These are phyloP conservation scores for Jamesozyma gamospora DNA, from an alignment of 805 yeast genomes.

Conservation along the genomic window DNA sequence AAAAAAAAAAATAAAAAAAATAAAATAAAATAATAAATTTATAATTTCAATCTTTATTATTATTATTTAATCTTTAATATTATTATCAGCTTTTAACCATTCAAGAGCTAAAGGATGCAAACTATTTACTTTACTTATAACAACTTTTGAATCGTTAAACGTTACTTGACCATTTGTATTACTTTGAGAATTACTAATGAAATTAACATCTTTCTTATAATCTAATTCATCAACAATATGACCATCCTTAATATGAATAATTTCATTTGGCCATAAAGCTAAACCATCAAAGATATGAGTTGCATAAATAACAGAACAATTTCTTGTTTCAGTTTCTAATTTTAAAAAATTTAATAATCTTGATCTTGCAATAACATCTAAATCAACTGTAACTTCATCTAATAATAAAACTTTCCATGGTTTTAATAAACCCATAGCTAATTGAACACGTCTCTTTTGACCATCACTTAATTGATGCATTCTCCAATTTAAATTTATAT, in stretches of 20 bases:
- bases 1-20: neutral
- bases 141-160: constrained; percentile 8
- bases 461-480: constrained; percentile 93
- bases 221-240: constrained; percentile 32
- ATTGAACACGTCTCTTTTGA: constrained; percentile 86
- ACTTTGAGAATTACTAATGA: constrained; percentile 10
- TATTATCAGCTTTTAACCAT: constrained; percentile 40
- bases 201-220: constrained; percentile 28
- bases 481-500: constrained; percentile 81
- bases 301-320: constrained; percentile 78
- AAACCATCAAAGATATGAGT: constrained; percentile 96
- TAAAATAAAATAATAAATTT: neutral
- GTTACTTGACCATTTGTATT: constrained; percentile 18
- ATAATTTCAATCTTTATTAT: neutral
- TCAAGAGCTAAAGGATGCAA: constrained; percentile 64
- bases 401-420: constrained; percentile 85
- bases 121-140: constrained; percentile 32
- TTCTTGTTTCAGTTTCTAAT: constrained; percentile 59
- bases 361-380: constrained; percentile 84
- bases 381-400: constrained; percentile 94
- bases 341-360: constrained; percentile 60
- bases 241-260: constrained; percentile 73
- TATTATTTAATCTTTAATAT: constrained; percentile 3
- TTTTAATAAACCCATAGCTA: constrained; percentile 82
- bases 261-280: constrained; percentile 79